phyloP scores from a whole-genome alignment of 768 basidiomycete species.

The Cystofilobasidium capitatum region DNA sequence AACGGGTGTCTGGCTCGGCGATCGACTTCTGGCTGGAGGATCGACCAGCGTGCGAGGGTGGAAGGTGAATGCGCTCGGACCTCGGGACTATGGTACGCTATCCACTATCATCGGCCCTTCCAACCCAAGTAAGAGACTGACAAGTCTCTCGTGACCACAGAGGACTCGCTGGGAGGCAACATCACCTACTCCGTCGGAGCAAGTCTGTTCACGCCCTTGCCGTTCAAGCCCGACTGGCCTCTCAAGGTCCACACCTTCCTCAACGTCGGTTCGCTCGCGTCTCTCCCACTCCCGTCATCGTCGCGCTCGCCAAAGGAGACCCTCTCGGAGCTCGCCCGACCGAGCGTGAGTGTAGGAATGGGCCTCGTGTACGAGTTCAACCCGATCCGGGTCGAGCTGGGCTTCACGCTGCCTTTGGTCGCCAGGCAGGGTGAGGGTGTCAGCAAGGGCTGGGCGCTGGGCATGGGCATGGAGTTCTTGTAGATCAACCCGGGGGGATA shows the following conservation, averaged over 20 bases:
- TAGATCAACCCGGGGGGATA: too few relatives aligned
- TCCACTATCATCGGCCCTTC: conserved; percentile 8
- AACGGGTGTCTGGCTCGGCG: conserved; percentile 40
- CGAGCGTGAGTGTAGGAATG: conserved; percentile 69
- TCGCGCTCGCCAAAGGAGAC: conserved; percentile 38
- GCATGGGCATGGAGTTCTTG: conserved; percentile 70
- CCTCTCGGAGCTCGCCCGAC: conserved; percentile 41
- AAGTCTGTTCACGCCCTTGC: conserved; percentile 65
- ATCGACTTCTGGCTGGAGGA: conserved; percentile 88
- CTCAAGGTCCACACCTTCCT: conserved; percentile 68
- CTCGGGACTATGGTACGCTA: conserved; percentile 60
- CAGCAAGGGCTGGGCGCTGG: conserved; percentile 66
- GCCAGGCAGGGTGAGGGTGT: conserved; percentile 57
- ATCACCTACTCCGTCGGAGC: conserved; percentile 67
- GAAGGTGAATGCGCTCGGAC: conserved; percentile 64
- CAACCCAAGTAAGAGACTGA: background rate
- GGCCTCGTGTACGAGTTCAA: conserved; percentile 77
- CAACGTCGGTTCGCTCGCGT: conserved; percentile 68
- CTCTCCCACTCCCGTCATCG: conserved; percentile 25
- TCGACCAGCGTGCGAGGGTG: conserved; percentile 76
- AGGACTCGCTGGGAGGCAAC: conserved; percentile 77
- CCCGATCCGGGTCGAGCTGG: conserved; percentile 74
- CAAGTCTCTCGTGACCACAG: conserved; percentile 41
- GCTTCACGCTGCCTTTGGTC: conserved; percentile 73
- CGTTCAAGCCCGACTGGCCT: conserved; percentile 68